phyloP scores from a whole-genome alignment of 257 asterid genomes.

The Echium plantagineum region DNA sequence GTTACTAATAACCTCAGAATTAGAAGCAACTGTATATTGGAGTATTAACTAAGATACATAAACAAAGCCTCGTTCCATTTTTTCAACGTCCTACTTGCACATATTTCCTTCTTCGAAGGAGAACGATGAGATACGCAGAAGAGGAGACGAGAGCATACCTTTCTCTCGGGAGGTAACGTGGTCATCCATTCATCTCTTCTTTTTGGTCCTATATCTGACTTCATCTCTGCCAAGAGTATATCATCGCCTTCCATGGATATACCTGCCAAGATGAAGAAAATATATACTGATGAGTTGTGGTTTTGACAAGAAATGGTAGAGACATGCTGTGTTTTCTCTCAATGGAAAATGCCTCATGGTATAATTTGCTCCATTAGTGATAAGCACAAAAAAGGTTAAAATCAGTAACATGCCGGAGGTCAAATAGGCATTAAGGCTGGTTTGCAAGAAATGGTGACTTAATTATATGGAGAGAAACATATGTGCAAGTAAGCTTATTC shows the following conservation, averaged over 20 bases:
- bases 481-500: neutral
- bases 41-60: neutral
- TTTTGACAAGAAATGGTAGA: neutral
- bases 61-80: no score
- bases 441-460: neutral
- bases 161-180: slow-evolving; percentile 88
- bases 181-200: slow-evolving; percentile 99
- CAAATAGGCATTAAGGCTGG: neutral
- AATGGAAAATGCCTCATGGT: neutral
- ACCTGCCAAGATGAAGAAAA: slow-evolving; percentile 38
- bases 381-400: no score
- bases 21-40: neutral
- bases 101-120: neutral
- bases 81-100: neutral
- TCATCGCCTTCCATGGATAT: slow-evolving; percentile 99
- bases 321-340: neutral
- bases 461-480: neutral
- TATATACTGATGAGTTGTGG: slow-evolving; percentile 4
- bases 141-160: slow-evolving; percentile 25
- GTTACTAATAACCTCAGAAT: neutral
- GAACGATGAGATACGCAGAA: neutral
- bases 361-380: no score
- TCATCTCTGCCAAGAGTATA: slow-evolving; percentile 70
- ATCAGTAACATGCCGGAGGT: no score
- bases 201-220: slow-evolving; percentile 47